phyloP scores from a whole-genome alignment of 2,329 filamentous ascomycete species.

The Paraphaeosphaeria sporulosa region DNA sequence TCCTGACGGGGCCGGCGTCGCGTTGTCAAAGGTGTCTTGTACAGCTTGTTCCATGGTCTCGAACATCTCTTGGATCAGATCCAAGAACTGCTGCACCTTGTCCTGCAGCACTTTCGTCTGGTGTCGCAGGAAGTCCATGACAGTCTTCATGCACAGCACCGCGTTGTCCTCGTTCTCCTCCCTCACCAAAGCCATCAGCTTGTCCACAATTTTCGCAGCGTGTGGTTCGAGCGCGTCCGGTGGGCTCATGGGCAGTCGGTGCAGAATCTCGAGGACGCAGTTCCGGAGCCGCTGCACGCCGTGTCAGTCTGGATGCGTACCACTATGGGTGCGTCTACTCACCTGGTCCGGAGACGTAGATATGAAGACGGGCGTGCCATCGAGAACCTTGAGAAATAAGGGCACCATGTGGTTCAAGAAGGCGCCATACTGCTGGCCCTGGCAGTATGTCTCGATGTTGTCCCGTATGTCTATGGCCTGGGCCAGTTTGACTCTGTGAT shows the following conservation, averaged over 20 bases:
- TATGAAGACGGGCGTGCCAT: constrained; percentile 87
- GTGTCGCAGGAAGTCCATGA: constrained; percentile 94
- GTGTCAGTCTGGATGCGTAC: constrained; percentile 19
- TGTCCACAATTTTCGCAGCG: constrained; percentile 85
- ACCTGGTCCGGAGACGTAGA: constrained; percentile 91
- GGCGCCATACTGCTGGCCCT: constrained; percentile 75
- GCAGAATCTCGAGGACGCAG: constrained; percentile 91
- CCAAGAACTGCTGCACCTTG: constrained; percentile 88
- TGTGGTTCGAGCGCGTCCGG: constrained; percentile 86
- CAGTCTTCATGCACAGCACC: constrained; percentile 96
- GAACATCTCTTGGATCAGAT: constrained; percentile 94
- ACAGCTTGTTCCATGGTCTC: constrained; percentile 94
- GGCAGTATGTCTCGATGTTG: constrained; percentile 86
- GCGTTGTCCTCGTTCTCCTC: constrained; percentile 99
- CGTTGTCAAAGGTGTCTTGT: constrained; percentile 90
- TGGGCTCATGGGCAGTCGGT: constrained; percentile 79
- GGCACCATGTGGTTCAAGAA: constrained; percentile 92
- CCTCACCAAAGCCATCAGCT: constrained; percentile 86
- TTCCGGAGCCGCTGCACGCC: constrained; percentile 79
- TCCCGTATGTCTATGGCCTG: constrained; percentile 88
- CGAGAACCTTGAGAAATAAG: constrained; percentile 84
- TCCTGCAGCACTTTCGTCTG: constrained; percentile 82
- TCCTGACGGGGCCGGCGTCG: constrained; percentile 62
- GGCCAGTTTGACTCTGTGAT: constrained; percentile 81
- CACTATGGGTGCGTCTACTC: constrained; percentile 40